phyloP scores from a whole-genome alignment of 306 rosid genomes.

The Malus sylvestris region DNA sequence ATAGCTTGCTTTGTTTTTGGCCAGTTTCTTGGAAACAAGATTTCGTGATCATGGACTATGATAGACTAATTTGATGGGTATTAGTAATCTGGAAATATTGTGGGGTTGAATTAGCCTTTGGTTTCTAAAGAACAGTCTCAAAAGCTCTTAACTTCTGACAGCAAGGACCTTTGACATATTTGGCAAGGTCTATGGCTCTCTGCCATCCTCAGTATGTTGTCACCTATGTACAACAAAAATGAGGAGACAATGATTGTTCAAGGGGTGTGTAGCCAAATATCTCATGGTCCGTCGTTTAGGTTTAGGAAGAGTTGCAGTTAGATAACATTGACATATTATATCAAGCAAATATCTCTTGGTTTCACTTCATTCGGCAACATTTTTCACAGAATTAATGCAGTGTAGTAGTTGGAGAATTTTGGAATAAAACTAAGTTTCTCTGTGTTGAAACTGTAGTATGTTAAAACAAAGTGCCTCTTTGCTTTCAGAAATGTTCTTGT shows the following conservation, averaged over 20 bases:
- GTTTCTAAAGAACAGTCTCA: neutral
- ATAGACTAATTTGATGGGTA: neutral
- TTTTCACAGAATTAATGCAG: neutral
- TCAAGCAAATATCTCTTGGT: neutral
- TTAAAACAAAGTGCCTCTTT: constrained; percentile 9
- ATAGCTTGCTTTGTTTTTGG: neutral
- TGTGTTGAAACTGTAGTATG: neutral
- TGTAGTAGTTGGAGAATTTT: neutral
- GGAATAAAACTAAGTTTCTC: neutral
- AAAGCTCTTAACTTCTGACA: neutral
- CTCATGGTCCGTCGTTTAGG: neutral
- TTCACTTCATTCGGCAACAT: neutral
- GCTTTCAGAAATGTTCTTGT: constrained; percentile 73
- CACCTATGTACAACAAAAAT: neutral
- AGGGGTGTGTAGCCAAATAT: neutral
- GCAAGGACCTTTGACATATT: neutral
- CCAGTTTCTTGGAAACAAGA: neutral
- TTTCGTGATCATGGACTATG: neutral
- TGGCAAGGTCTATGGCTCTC: neutral
- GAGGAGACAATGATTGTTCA: neutral
- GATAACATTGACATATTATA: neutral
- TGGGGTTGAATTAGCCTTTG: neutral
- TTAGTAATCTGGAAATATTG: neutral
- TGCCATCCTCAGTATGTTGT: neutral
- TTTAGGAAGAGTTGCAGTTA: neutral